Base-by-base conservation (phyloP, 495 filamentous ascomycete genomes). In the Penicillium coffeae region DNA sequence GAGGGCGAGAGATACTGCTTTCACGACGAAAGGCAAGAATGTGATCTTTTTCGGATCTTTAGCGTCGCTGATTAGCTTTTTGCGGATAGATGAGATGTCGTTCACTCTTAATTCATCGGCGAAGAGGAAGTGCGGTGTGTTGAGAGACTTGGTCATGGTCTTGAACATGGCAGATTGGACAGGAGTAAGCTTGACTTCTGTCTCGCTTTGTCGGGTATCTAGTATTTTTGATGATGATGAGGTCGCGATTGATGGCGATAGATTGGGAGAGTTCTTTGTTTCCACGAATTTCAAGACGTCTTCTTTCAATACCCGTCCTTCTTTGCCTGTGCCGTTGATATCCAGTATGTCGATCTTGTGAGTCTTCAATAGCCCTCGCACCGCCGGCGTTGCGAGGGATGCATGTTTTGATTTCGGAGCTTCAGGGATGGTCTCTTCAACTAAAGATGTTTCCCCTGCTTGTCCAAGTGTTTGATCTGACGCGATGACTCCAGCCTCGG, bases 141-240 rank as follows among this genome's bases (percentile, higher is more conserved):
- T 79, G 52, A 99, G 75, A 14, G 90, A 95, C 35, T 82, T 81
- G 16, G 92, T 97, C 94, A 99, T 99, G n/a, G 82, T 81, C 67
- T 93, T 96, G 81, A 95, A 96, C 94, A 99, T 99, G 60, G 88
- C 84, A 15, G 78, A 72, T 71, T 97, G 93, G 21, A 88, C 87
- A 20, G 81, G 82, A 3, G 88, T 87, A 15, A 99, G 71, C 45
- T 79, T 70, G 20, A 82, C 68, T 1, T 69, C 64, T 2, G 80
- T 80, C 58, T 97, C 94, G 25, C 74, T 70, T 58, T 89, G 86
- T 16, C 66, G 66, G 10, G 61, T 52, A 48, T 60, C 63, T 21
- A 55, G 45, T 21, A 55, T 45, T 10, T 52, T 42, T 13, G 61
- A 22, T 33, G 59, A 39, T 41, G n/a, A 21, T 30, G 45, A 18